Evolutionary conservation across 129 eudicot genomes (phyloP).

Genomic region (Flaveria linearis): DNA sequence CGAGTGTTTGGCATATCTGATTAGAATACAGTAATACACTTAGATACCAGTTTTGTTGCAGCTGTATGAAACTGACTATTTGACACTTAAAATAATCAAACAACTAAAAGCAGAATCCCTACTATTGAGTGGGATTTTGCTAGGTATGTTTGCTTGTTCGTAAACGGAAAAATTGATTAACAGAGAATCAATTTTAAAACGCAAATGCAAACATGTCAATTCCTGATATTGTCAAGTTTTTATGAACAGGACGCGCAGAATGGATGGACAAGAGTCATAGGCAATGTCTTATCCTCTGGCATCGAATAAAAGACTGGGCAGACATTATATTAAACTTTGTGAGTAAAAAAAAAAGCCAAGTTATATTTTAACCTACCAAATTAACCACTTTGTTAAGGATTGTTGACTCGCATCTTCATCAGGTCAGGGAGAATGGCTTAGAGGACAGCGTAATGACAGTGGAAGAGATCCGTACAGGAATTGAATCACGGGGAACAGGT

Average conservation of each 20-base stretch:
- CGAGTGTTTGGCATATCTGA: background rate
- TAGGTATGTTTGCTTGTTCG: no score
- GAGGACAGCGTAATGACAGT: conserved; percentile 83
- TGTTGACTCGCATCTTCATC: conserved; percentile 19
- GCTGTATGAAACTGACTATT: background rate
- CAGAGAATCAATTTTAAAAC: background rate
- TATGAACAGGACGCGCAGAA: conserved; percentile 74
- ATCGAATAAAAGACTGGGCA: conserved; percentile 92
- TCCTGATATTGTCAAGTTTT: background rate
- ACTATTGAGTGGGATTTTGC: no score
- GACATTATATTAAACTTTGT: conserved; percentile 74
- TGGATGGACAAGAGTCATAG: conserved; percentile 81
- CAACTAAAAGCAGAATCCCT: background rate
- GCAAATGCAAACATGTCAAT: background rate
- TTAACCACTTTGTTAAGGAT: conserved; percentile 9
- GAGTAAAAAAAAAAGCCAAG: conserved; percentile 23
- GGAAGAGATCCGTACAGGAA: conserved; percentile 80
- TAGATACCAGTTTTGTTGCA: background rate
- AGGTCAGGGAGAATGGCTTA: conserved; percentile 86
- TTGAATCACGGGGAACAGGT: conserved; percentile 91
- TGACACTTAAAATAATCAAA: background rate
- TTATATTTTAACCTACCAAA: no score
- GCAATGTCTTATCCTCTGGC: conserved; percentile 84
- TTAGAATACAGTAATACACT: background rate
- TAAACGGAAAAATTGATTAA: background rate